A percentile compares a stretch with the other conserved stretches of the same genome.
phyloP scores from a whole-genome alignment of 495 filamentous ascomycete genomes.

The Talaromyces nanjingensis region DNA sequence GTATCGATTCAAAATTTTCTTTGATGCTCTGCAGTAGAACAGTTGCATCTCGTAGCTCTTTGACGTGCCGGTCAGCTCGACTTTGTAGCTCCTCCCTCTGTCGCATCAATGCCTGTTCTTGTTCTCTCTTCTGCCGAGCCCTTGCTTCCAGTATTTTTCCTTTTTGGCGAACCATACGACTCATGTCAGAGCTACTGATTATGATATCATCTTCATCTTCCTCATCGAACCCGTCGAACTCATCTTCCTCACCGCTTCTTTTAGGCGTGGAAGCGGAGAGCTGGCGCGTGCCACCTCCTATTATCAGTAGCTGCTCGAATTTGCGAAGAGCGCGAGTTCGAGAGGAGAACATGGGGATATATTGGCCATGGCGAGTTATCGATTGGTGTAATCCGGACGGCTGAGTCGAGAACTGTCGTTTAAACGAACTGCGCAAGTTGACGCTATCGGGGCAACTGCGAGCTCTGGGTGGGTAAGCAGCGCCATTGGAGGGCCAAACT shows the following conservation, averaged over 20 bases:
- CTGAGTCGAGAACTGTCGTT: not conserved
- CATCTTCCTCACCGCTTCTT: not conserved
- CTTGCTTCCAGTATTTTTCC: not conserved
- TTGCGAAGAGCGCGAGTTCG: not conserved
- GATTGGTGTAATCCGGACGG: not conserved
- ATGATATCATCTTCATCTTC: constrained; percentile 3
- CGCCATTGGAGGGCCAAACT: constrained; percentile 4
- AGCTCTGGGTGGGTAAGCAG: constrained; percentile 3
- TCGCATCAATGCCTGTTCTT: not conserved
- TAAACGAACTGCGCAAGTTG: not conserved
- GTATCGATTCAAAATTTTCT: not conserved
- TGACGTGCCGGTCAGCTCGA: not conserved
- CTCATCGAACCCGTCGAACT: constrained; percentile 9
- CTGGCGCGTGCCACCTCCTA: not conserved
- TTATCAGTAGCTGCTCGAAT: not conserved
- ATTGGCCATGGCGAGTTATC: not conserved
- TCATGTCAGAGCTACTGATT: constrained; percentile 8
- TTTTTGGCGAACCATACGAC: constrained; percentile 6
- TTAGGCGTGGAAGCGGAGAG: constrained; percentile 4
- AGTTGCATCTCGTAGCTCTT: not conserved
- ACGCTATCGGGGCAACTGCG: constrained; percentile 1
- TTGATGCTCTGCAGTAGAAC: not conserved
- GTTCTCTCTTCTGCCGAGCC: not conserved
- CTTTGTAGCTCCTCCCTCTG: not conserved
- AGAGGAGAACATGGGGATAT: not conserved